A percentile compares a stretch with the other conserved stretches of the same genome.
These are phyloP conservation scores for Calocera viscosa DNA, from an alignment of 768 basidiomycete species.

Conservation along the genomic window DNA sequence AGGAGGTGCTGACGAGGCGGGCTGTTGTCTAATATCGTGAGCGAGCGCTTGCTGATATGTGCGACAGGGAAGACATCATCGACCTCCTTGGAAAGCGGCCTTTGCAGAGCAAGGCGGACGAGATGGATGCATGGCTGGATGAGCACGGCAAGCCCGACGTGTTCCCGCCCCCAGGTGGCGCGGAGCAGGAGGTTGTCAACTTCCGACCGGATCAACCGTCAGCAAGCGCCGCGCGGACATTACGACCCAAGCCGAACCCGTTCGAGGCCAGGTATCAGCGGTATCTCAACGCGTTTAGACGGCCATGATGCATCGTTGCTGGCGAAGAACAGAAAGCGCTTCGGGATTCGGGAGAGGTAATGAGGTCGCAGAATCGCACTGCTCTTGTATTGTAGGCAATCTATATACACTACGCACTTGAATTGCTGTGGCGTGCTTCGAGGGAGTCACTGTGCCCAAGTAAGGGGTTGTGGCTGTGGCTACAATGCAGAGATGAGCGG, in stretches of 20 bases:
- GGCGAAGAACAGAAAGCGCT: neutral
- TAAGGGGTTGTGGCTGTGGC: neutral
- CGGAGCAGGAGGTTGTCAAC: neutral
- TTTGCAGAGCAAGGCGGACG: conserved; percentile 60
- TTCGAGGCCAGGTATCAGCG: neutral
- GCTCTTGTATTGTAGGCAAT: neutral
- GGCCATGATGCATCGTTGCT: too few relatives aligned
- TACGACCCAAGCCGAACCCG: neutral
- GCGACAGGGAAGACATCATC: conserved; percentile 72
- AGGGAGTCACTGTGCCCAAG: too few relatives aligned
- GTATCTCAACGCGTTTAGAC: neutral
- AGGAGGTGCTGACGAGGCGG: conserved; percentile 89
- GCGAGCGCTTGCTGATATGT: neutral
- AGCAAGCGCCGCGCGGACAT: neutral
- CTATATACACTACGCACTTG: neutral
- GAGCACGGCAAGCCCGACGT: conserved; percentile 25
- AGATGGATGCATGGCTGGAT: conserved; percentile 98
- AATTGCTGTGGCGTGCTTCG: too few relatives aligned
- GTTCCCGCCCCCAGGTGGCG: neutral
- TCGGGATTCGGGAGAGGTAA: too few relatives aligned
- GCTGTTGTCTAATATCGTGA: conserved; percentile 21
- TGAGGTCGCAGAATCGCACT: neutral
- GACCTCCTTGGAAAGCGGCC: conserved; percentile 68
- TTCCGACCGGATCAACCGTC: neutral
- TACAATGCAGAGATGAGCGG: neutral